Evolutionary conservation across 257 asterid genomes (phyloP).

Genomic region (Solanum megistacrolobum): DNA sequence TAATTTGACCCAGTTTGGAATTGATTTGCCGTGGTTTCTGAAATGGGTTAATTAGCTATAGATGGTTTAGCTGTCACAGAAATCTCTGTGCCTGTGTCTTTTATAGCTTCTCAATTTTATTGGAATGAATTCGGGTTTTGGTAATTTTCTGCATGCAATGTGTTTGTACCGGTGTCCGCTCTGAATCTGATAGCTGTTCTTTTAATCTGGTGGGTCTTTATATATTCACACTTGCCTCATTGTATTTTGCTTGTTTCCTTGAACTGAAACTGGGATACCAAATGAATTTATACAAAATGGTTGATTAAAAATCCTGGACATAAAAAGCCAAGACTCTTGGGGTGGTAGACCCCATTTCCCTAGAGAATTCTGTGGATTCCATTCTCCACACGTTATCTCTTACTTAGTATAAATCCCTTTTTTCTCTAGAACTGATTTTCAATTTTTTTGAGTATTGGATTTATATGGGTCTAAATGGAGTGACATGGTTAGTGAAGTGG

Average conservation of each 20-base stretch:
- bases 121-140: neutral
- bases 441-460: neutral
- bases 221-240: neutral
- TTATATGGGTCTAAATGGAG: neutral
- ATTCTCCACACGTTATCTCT: conserved; percentile 24
- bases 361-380: conserved; percentile 38
- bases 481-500: neutral
- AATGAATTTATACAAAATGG: conserved; percentile 10
- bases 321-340: conserved; percentile 7
- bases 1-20: neutral
- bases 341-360: conserved; percentile 36
- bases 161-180: conserved; percentile 19
- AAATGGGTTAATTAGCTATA: neutral
- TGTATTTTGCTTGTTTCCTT: conserved; percentile 2
- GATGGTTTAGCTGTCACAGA: neutral
- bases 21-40: neutral
- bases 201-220: neutral
- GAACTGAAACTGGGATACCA: conserved; percentile 9
- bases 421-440: conserved; percentile 4
- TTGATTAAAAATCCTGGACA: conserved; percentile 1
- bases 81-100: neutral
- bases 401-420: conserved; percentile 17
- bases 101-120: neutral
- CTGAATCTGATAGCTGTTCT: neutral
- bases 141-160: conserved; percentile 25